phyloP scores from a whole-genome alignment of 768 basidiomycete genomes.

The Pleurotus tuber-regium region DNA sequence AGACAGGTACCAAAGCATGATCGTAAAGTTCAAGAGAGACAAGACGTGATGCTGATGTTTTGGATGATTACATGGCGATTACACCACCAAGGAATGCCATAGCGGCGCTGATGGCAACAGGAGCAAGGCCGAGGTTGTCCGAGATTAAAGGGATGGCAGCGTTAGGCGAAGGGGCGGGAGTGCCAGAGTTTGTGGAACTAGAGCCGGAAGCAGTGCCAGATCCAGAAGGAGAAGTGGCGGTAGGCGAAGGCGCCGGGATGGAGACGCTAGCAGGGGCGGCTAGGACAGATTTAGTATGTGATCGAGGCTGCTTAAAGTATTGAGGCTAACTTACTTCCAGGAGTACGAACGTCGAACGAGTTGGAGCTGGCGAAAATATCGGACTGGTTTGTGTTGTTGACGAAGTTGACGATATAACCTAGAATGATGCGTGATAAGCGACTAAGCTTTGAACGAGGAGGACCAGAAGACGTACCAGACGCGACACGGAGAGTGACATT shows the following conservation, averaged over 20 bases:
- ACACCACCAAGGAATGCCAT: conserved; percentile 6
- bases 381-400: background rate
- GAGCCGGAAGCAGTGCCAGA: background rate
- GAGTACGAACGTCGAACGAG: conserved; percentile 3
- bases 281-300: background rate
- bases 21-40: background rate
- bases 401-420: conserved; percentile 8
- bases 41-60: background rate
- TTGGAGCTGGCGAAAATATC: conserved; percentile 1
- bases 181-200: background rate
- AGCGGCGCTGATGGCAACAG: conserved; percentile 2
- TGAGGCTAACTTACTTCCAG: conserved; percentile 1
- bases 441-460: background rate
- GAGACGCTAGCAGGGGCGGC: conserved; percentile 5
- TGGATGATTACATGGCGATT: background rate
- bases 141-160: background rate
- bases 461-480: background rate
- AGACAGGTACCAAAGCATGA: background rate
- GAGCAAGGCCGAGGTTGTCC: background rate
- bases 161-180: conserved; percentile 6
- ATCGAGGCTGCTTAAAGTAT: background rate
- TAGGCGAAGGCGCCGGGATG: conserved; percentile 3
- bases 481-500: conserved; percentile 2
- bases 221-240: conserved; percentile 1
- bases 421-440: background rate